Percentiles rank a stretch among this genome's conserved stretches.
Evolutionary conservation across 176 grass and related monocot genomes (phyloP).

Genomic region (Paspalum vaginatum): DNA sequence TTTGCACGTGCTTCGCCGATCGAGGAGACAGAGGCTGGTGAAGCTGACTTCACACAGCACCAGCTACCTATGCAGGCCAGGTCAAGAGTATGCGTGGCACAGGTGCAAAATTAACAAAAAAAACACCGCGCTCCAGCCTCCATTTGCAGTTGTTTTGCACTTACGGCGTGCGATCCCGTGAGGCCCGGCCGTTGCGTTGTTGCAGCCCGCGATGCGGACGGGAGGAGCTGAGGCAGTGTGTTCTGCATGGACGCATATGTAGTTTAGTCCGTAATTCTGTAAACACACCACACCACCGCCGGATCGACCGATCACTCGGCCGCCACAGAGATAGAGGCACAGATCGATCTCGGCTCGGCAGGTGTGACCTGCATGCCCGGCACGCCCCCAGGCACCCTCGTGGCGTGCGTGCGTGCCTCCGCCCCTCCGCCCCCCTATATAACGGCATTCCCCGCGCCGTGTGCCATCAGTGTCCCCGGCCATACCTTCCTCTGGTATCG

Average conservation of each 20-base stretch:
- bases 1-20: not conserved
- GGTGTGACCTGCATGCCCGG: not conserved
- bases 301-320: not conserved
- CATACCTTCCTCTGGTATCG: not conserved
- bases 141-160: not conserved
- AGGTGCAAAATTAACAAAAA: not conserved
- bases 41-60: not conserved
- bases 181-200: not conserved
- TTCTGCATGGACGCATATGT: not conserved
- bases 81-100: conserved; percentile 2
- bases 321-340: not conserved
- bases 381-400: not conserved
- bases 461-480: not conserved
- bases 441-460: not conserved
- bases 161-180: conserved; percentile 5
- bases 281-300: not conserved
- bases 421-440: not conserved
- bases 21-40: not conserved
- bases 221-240: no score
- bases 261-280: not conserved
- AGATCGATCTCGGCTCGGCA: not conserved
- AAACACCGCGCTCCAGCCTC: no score
- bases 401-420: not conserved
- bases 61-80: not conserved
- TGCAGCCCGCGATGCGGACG: no score